phyloP scores from a whole-genome alignment of 768 basidiomycete species.

The Paxillus involutus region DNA sequence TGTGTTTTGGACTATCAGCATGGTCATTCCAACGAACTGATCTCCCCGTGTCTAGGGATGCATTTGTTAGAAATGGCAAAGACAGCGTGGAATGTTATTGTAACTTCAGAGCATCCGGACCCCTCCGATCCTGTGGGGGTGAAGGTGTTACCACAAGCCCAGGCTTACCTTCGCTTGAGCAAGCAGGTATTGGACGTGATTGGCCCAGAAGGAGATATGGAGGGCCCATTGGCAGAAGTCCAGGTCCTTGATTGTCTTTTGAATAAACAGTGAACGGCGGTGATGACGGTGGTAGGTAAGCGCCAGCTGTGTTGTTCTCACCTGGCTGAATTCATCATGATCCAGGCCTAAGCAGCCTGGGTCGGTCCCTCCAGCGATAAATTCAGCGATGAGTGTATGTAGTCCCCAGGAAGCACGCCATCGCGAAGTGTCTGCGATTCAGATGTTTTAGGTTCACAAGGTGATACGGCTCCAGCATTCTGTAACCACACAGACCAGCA shows the following conservation, averaged over 20 bases:
- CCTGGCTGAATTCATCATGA: not conserved
- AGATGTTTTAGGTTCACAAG: not conserved
- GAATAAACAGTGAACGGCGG: constrained; percentile 4
- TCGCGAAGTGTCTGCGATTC: too few relatives aligned
- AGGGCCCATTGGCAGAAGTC: constrained; percentile 59
- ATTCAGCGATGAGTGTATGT: not conserved
- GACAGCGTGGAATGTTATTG: constrained; percentile 68
- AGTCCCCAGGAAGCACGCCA: not conserved
- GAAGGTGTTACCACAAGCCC: constrained; percentile 29
- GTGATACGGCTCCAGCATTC: not conserved
- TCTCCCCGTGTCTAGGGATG: constrained; percentile 48
- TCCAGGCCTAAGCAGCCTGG: not conserved
- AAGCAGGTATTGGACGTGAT: constrained; percentile 43
- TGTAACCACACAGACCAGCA: too few relatives aligned
- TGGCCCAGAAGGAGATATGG: constrained; percentile 63
- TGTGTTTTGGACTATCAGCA: constrained; percentile 28
- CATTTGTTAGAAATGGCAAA: constrained; percentile 77
- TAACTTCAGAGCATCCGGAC: constrained; percentile 30
- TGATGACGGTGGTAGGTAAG: not conserved
- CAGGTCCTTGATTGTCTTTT: constrained; percentile 43
- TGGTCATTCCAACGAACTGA: not conserved
- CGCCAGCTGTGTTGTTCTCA: not conserved
- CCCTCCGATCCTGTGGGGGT: constrained; percentile 10
- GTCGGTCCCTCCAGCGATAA: too few relatives aligned
- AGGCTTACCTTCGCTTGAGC: constrained; percentile 41